Evolutionary conservation across 1,284 basidiomycete species (phyloP).

Genomic region (Marasmius sp.): DNA sequence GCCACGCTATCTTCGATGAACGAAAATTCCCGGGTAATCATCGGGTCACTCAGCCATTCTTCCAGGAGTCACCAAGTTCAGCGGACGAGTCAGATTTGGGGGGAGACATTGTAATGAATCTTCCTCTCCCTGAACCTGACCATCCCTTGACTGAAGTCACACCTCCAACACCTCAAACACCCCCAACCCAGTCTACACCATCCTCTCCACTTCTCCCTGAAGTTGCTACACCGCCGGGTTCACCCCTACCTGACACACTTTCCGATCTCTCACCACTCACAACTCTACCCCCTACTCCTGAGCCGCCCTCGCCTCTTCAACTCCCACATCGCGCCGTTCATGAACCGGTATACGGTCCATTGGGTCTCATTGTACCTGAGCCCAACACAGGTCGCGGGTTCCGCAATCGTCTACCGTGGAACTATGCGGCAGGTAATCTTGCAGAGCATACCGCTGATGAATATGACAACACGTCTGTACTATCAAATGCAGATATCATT

Average conservation of each 20-base stretch:
- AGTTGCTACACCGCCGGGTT: slow-evolving; percentile 4
- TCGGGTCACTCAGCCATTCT: not conserved
- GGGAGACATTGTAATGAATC: slow-evolving; percentile 5
- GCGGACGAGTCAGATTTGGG: slow-evolving; percentile 6
- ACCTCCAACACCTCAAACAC: not conserved
- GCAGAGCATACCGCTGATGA: too few species aligned
- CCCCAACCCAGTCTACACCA: not conserved
- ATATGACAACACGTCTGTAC: too few species aligned
- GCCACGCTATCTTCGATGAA: slow-evolving; percentile 30
- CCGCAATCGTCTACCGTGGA: not conserved
- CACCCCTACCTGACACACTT: slow-evolving; percentile 1
- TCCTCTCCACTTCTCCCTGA: slow-evolving; percentile 1
- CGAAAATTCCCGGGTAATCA: slow-evolving; percentile 15
- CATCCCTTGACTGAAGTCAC: not conserved
- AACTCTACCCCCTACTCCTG: too few species aligned
- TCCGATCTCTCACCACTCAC: too few species aligned
- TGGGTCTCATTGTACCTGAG: slow-evolving; percentile 2
- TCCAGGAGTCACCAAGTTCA: slow-evolving; percentile 1
- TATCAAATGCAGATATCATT: not conserved
- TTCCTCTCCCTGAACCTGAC: not conserved
- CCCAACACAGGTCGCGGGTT: slow-evolving; percentile 8
- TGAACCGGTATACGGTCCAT: not conserved
- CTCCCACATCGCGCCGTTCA: not conserved
- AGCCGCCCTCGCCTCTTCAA: not conserved
- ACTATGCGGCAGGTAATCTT: not conserved